Evolutionary conservation across 2,329 filamentous ascomycete species (phyloP), one percentile per base, ranked within the genome.

Genomic region (Volutella citrinella): DNA sequence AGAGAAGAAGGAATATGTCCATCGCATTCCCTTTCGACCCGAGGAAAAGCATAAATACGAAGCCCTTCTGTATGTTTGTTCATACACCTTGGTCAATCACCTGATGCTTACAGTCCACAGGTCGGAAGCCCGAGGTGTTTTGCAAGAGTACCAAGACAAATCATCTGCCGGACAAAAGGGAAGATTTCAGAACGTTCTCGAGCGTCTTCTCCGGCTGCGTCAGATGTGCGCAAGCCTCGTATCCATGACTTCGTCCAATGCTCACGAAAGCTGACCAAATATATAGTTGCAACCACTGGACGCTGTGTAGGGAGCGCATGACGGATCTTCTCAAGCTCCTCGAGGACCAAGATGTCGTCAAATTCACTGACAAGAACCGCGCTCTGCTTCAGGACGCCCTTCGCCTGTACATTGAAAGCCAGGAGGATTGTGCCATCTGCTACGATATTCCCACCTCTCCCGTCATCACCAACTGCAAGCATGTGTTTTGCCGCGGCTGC

Each of bases 211-310:
- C 6, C 81, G 90, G 10, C 76, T 95, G 46, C 78, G 90, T 13
- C 89, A 95, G 63, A 76, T 85, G 57, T 73, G 54, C 12, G n/a
- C 5, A 5, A 13, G 6, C 10, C 4, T 4, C 20, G 3, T 12
- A 4, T 18, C 12, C 10, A 9, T 51, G n/a, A 50, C 17, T 14
- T 15, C n/a, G 10, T n/a, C n/a, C n/a, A n/a, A n/a, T n/a, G n/a
- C n/a, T n/a, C n/a, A n/a, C n/a, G n/a, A n/a, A n/a, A n/a, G n/a
- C n/a, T n/a, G n/a, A n/a, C n/a, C n/a, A n/a, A n/a, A n/a, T n/a
- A n/a, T n/a, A n/a, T 36, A 74, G 70, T 10, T 95, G 89, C 62
- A 89, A 91, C 46, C 89, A 95, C 57, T 94, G 87, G 87, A 82
- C 83, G 8, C 73, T 96, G 10, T 87, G 86, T 53, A 83, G 81